Evolutionary conservation across 1,284 basidiomycete genomes (phyloP).

Genomic region (Laetiporus sulphureus): DNA sequence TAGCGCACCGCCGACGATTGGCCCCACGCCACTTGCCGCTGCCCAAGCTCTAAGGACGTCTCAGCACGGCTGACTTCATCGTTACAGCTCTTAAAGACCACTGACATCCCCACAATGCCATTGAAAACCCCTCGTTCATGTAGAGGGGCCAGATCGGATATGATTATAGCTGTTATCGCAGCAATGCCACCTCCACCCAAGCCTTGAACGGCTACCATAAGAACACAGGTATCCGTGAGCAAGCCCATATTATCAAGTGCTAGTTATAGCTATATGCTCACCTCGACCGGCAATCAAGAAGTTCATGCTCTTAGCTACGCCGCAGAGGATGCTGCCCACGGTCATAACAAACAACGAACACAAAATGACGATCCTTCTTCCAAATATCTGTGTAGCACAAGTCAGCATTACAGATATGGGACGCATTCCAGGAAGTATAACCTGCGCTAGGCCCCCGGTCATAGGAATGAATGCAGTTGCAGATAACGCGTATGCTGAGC

Average conservation of each 20-base stretch:
- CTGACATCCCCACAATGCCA: conserved; percentile 14
- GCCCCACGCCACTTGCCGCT: conserved; percentile 4
- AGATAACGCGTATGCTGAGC: conserved; percentile 22
- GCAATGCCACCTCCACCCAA: conserved; percentile 7
- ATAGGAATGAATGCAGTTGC: conserved; percentile 24
- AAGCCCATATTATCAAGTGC: no score
- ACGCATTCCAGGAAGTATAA: not conserved
- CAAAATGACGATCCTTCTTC: conserved; percentile 11
- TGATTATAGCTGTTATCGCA: conserved; percentile 10
- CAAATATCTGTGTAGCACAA: conserved; percentile 8
- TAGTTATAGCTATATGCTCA: conserved; percentile 1
- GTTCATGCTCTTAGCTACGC: conserved; percentile 34
- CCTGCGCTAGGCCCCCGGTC: conserved; percentile 20
- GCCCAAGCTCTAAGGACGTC: conserved; percentile 1
- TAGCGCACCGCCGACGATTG: conserved; percentile 12
- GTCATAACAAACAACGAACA: conserved; percentile 9
- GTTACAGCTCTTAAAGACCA: not conserved
- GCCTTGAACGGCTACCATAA: conserved; percentile 5
- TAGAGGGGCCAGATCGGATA: conserved; percentile 16
- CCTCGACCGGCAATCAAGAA: conserved; percentile 37
- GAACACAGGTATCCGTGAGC: not conserved
- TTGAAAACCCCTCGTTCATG: conserved; percentile 14
- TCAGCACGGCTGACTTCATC: not conserved
- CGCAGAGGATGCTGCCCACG: conserved; percentile 26
- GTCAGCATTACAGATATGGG: not conserved